Evolutionary conservation across 805 yeast genomes (phyloP).

Genomic region (Kuraishia hungarica): DNA sequence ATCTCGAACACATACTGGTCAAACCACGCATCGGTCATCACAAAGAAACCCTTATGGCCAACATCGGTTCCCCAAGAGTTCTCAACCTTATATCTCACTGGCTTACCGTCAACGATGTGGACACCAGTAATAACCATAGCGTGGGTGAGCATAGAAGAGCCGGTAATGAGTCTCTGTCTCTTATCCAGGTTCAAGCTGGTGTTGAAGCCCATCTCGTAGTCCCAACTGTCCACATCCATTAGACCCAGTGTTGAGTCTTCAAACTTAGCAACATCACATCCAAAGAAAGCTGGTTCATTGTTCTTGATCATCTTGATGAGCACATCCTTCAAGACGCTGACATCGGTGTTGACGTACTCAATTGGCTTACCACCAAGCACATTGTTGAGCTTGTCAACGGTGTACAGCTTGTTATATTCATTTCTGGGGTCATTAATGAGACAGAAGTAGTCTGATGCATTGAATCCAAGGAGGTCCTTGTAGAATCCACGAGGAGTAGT

Average conservation of each 20-base stretch:
- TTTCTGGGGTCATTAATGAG: conserved; percentile 83
- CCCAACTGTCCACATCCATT: conserved; percentile 65
- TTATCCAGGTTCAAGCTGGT: conserved; percentile 24
- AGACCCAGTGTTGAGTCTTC: conserved; percentile 55
- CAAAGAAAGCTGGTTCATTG: conserved; percentile 81
- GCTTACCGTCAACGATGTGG: conserved; percentile 51
- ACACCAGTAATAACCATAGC: conserved; percentile 86
- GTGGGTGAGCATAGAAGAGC: conserved; percentile 71
- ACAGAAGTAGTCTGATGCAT: conserved; percentile 50
- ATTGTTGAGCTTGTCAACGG: conserved; percentile 73
- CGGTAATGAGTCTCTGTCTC: conserved; percentile 22
- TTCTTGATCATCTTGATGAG: conserved; percentile 63
- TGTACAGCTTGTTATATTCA: conserved; percentile 52
- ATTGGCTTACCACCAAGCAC: conserved; percentile 67
- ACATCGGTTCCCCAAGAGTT: conserved; percentile 75
- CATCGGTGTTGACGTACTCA: conserved; percentile 63
- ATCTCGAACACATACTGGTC: conserved; percentile 71
- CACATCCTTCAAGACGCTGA: conserved; percentile 47
- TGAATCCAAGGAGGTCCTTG: conserved; percentile 41
- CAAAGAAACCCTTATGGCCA: conserved; percentile 61
- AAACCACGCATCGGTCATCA: conserved; percentile 69
- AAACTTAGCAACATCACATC: conserved; percentile 79
- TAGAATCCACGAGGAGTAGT: conserved; percentile 66
- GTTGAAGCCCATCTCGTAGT: conserved; percentile 52
- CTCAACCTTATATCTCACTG: conserved; percentile 67